Base-by-base conservation (phyloP, 2,329 filamentous ascomycete genomes). In the Fusarium phyllophilum region DNA sequence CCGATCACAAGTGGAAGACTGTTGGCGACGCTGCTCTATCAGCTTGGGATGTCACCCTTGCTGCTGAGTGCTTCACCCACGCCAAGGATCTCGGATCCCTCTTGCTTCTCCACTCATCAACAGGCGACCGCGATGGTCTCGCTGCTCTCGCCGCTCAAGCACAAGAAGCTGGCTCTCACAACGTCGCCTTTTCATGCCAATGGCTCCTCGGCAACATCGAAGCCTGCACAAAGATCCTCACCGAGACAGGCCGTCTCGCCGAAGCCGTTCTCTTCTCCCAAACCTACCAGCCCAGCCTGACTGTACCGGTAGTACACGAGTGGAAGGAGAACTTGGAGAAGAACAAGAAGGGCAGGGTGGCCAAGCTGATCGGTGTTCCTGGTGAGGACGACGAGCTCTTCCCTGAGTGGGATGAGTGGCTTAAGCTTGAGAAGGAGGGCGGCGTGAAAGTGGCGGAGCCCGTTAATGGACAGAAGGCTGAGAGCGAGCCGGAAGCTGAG, bases 1-100 rank as follows among this genome's bases (percentile, higher is more conserved):
- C 91, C 3, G 96, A 98, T 82, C 96, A 98, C 85, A 97, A 97
- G 84, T 99, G 96, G 96, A 98, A 98, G 88, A 95, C 91, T 8
- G 94, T 99, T 9, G 96, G 96, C 68, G 96, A 99, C 78, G 93
- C 95, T 3, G 96, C 96, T 4, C 89, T 99, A 45, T 85, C 91
- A 15, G 92, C 87, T 3, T 99, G 96, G 96, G 92, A 99, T 78
- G 88, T 99, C 39, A 87, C 89, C 10, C 89, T 98, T 5, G 96
- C 96, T 1, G 93, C 96, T 55, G 94, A 98, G 83, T 98, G 96
- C 84, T 99, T 98, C 82, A 91, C 90, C 24, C 91, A 96, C 66
- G 95, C 95, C 51, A 96, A 94, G 79, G 96, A 99, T 79, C 86
- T 98, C 6, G 95, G 96, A 45, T 97, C 94, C 3, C 85, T 98